A percentile compares a stretch with the other conserved stretches of the same genome.
Evolutionary conservation across 192 early-diverging fungal species (phyloP).

Genomic region (Gryganskiella cystojenkinii): DNA sequence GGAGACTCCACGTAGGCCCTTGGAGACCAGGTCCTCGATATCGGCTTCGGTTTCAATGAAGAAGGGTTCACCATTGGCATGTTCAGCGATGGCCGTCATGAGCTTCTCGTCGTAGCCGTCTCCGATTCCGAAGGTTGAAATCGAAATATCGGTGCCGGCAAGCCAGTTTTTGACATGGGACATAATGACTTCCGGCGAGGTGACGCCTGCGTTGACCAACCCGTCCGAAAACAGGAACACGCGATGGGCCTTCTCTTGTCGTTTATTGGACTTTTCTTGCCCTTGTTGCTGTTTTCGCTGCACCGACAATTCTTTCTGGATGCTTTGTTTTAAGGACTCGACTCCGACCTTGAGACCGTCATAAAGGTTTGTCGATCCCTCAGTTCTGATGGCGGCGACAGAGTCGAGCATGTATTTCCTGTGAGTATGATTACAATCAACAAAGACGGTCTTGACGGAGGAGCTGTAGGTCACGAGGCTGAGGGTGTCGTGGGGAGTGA

Average conservation of each 20-base stretch:
- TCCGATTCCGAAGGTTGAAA: conserved; percentile 46
- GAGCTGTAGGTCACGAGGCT: conserved; percentile 34
- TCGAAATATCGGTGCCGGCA: conserved; percentile 19
- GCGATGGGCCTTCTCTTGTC: conserved; percentile 21
- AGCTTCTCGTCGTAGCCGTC: conserved; percentile 42
- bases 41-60: conserved; percentile 37
- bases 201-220: conserved; percentile 26
- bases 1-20: conserved; percentile 40
- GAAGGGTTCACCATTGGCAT: conserved; percentile 28
- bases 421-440: conserved; percentile 40
- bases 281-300: conserved; percentile 2
- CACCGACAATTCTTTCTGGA: conserved; percentile 18
- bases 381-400: conserved; percentile 7
- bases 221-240: conserved; percentile 44
- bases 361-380: conserved; percentile 22
- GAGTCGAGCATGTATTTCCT: conserved; percentile 19
- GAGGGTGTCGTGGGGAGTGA: conserved; percentile 36
- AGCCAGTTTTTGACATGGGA: conserved; percentile 25
- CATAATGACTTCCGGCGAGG: conserved; percentile 10
- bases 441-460: conserved; percentile 17
- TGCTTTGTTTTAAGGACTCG: conserved; percentile 26
- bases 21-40: conserved; percentile 40
- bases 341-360: conserved; percentile 25
- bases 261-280: conserved; percentile 8
- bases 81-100: conserved; percentile 35